A percentile compares a stretch with the other conserved stretches of the same genome.
phyloP scores from a whole-genome alignment of 2,329 filamentous ascomycete species.

The Calonectria naviculata region DNA sequence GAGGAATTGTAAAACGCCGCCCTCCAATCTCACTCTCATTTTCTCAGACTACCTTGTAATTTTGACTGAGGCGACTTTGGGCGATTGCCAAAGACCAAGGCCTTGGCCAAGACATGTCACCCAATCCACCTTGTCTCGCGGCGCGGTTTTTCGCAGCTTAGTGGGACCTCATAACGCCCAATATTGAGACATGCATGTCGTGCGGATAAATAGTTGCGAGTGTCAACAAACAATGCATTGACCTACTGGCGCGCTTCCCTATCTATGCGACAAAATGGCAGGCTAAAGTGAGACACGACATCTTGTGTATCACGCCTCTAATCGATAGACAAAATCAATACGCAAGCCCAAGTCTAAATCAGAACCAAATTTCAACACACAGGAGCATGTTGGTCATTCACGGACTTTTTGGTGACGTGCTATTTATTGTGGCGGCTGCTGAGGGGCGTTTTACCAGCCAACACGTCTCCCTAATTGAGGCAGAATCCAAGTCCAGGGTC shows the following conservation, averaged over 20 bases:
- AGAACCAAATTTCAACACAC: not conserved
- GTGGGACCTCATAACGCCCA: not conserved
- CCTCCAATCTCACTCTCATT: not conserved
- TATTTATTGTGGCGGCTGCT: not conserved
- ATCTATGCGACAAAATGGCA: not conserved
- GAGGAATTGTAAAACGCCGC: not conserved
- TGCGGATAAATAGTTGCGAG: too few relatives aligned
- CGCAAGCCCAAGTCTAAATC: not conserved
- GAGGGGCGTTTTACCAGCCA: not conserved
- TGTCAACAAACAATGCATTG: not conserved
- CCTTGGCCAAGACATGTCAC: not conserved
- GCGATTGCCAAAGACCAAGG: not conserved
- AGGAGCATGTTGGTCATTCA: not conserved
- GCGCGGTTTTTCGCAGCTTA: not conserved
- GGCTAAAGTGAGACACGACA: not conserved
- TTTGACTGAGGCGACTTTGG: too few relatives aligned
- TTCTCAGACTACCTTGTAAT: not conserved
- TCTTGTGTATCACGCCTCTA: not conserved
- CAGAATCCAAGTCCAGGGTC: not conserved
- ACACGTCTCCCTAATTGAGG: not conserved
- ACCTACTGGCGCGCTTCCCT: not conserved
- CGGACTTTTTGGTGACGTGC: not conserved
- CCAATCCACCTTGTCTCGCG: not conserved
- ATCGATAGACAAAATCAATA: not conserved
- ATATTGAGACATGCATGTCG: not conserved